Conservation (phyloP, 148 eudicot species). For the Nyssa sinensis region DNA sequence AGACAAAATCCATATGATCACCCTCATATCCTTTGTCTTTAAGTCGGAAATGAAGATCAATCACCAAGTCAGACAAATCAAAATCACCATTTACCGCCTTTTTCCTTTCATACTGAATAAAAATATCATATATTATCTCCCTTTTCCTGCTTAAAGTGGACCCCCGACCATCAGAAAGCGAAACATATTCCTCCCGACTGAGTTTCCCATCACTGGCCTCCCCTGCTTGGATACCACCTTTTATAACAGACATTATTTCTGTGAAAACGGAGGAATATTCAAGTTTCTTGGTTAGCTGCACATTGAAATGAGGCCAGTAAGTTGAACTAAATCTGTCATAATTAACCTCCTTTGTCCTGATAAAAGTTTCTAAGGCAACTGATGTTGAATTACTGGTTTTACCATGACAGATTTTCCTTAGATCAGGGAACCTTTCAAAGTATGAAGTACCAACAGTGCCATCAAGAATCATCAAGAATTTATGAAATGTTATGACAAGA, state of each 20-base stretch:
- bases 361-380: constrained; percentile 7
- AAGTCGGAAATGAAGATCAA: constrained; percentile 45
- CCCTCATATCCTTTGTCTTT: constrained; percentile 29
- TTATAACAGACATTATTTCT: constrained; percentile 43
- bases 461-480: too few relatives aligned
- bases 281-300: constrained; percentile 35
- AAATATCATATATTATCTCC: constrained; percentile 32
- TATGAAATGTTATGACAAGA: too few relatives aligned
- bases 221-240: constrained; percentile 21
- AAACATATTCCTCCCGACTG: constrained; percentile 17
- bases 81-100: constrained; percentile 35
- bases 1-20: constrained; percentile 40
- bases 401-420: constrained; percentile 10
- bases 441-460: constrained; percentile 29
- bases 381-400: constrained; percentile 14
- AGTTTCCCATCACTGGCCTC: constrained; percentile 1
- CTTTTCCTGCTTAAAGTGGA: constrained; percentile 25
- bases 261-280: constrained; percentile 42
- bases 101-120: constrained; percentile 40
- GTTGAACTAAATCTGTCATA: too few relatives aligned
- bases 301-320: constrained; percentile 46
- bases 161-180: constrained; percentile 17
- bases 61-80: constrained; percentile 49
- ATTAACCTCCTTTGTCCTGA: too few relatives aligned
- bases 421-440: constrained; percentile 27